These are phyloP conservation scores for Aspergillus fructus DNA, from an alignment of 2,329 filamentous ascomycete genomes.

Conservation along the genomic window DNA sequence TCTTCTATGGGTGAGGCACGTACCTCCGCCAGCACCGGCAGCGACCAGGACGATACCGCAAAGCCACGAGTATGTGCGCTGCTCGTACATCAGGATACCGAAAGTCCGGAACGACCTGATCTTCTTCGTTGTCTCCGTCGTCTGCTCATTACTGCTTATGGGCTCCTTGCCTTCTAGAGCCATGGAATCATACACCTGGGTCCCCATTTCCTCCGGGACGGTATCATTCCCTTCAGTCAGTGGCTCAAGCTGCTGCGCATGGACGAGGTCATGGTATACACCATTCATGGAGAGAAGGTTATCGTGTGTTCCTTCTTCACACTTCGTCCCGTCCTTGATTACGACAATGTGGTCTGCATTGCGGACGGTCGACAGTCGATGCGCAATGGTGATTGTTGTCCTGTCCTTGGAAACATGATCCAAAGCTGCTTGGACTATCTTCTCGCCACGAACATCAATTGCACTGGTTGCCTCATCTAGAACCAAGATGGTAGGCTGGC, in stretches of 20 bases:
- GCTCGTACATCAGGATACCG: neutral
- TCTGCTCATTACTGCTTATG: no score
- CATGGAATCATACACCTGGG: no score
- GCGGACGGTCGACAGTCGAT: conserved; percentile 90
- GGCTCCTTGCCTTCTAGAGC: no score
- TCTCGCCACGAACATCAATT: conserved; percentile 90
- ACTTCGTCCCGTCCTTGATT: conserved; percentile 76
- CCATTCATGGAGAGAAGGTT: conserved; percentile 67
- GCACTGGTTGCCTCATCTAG: conserved; percentile 94
- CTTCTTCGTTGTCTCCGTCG: conserved; percentile 26
- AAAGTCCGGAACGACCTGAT: neutral
- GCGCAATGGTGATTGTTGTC: conserved; percentile 94
- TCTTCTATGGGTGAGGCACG: neutral
- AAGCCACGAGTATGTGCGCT: conserved; percentile 6
- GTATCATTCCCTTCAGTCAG: no score
- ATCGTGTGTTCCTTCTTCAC: conserved; percentile 89
- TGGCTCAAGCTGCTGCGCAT: no score
- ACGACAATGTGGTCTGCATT: conserved; percentile 95
- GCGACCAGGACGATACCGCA: neutral
- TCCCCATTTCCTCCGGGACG: no score
- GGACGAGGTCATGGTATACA: conserved; percentile 79
- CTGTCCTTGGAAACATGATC: conserved; percentile 81
- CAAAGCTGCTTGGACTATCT: conserved; percentile 89
- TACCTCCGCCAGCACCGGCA: conserved; percentile 7
- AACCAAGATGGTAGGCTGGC: conserved; percentile 85